These are phyloP conservation scores for Calonectria fujianensis DNA, from an alignment of 2,329 filamentous ascomycete genomes.

Conservation along the genomic window DNA sequence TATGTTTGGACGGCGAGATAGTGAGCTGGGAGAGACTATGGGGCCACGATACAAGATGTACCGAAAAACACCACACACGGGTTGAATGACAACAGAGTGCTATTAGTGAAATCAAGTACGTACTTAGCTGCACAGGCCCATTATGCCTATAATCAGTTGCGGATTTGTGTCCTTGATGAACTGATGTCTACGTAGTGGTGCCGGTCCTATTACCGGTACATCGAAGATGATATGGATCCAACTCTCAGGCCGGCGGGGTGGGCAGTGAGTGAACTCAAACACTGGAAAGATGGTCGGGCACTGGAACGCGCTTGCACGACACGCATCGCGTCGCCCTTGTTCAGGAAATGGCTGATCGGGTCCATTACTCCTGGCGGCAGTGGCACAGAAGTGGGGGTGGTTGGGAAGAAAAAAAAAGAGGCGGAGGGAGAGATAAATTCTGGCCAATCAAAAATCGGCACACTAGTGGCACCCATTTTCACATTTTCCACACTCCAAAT, in stretches of 20 bases:
- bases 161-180: background rate
- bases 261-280: background rate
- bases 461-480: slow-evolving; percentile 45
- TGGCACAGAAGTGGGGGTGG: slow-evolving; percentile 3
- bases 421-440: slow-evolving; percentile 32
- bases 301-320: slow-evolving; percentile 7
- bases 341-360: background rate
- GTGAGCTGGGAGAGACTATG: background rate
- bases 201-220: background rate
- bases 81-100: background rate
- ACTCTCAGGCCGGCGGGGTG: too few relatives aligned
- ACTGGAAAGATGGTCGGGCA: too few relatives aligned
- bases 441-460: slow-evolving; percentile 56
- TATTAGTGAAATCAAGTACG: background rate
- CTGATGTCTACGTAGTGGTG: background rate
- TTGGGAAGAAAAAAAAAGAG: slow-evolving; percentile 36
- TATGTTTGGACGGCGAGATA: background rate
- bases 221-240: background rate
- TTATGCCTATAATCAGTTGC: background rate
- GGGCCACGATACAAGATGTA: background rate
- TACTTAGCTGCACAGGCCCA: background rate
- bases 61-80: background rate
- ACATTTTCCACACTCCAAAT: slow-evolving; percentile 47
- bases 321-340: background rate
- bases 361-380: background rate